Percentiles rank a stretch among this genome's conserved stretches.
Evolutionary conservation across 495 filamentous ascomycete species (phyloP).

Genomic region (Annulohypoxylon moriforme): DNA sequence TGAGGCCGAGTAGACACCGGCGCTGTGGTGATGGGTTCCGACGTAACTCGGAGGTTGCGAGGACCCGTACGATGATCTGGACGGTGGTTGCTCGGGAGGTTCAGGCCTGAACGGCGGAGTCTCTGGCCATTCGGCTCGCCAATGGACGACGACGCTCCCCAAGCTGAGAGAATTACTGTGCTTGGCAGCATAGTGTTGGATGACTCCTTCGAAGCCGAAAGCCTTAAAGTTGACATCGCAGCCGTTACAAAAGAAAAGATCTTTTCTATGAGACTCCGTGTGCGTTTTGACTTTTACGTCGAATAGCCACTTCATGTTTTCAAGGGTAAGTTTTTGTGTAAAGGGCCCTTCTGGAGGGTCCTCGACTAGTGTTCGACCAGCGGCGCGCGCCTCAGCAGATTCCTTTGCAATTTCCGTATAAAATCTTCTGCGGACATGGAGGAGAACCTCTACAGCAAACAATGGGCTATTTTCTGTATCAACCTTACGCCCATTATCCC

Average conservation of each 20-base stretch:
- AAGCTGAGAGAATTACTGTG: slow-evolving; percentile 74
- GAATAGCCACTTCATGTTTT: slow-evolving; percentile 88
- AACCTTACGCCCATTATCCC: slow-evolving; percentile 67
- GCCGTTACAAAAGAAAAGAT: slow-evolving; percentile 78
- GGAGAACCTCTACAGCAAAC: slow-evolving; percentile 75
- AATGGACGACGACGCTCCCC: slow-evolving; percentile 76
- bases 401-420: slow-evolving; percentile 67
- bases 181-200: slow-evolving; percentile 85
- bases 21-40: not conserved
- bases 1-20: slow-evolving; percentile 16
- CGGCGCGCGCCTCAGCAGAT: slow-evolving; percentile 55
- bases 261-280: slow-evolving; percentile 70
- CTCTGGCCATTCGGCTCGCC: slow-evolving; percentile 83
- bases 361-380: slow-evolving; percentile 51
- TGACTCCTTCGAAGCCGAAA: slow-evolving; percentile 79
- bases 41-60: slow-evolving; percentile 6
- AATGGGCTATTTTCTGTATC: slow-evolving; percentile 67
- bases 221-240: slow-evolving; percentile 70
- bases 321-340: slow-evolving; percentile 71
- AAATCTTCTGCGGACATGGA: slow-evolving; percentile 70
- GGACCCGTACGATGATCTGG: slow-evolving; percentile 7
- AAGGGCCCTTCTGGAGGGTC: slow-evolving; percentile 66
- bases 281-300: slow-evolving; percentile 77
- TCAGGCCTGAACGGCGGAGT: slow-evolving; percentile 65
- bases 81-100: slow-evolving; percentile 2